phyloP scores from a whole-genome alignment of 495 filamentous ascomycete species.

The Podospora australis region DNA sequence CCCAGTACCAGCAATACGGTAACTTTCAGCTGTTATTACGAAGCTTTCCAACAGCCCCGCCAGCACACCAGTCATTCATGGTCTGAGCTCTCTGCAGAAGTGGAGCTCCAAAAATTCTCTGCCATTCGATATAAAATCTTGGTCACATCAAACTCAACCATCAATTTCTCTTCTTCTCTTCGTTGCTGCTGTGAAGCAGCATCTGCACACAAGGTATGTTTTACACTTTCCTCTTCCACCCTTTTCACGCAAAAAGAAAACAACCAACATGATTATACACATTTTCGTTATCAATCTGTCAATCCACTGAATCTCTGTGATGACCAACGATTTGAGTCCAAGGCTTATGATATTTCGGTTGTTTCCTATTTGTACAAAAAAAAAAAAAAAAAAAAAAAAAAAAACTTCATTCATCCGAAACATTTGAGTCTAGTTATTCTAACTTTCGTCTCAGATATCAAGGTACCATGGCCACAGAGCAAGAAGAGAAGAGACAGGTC shows the following conservation, averaged over 20 bases:
- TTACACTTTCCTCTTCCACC: background rate
- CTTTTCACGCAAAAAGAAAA: background rate
- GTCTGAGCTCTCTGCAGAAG: background rate
- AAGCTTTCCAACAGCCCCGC: background rate
- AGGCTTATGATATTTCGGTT: constrained; percentile 26
- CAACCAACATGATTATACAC: constrained; percentile 31
- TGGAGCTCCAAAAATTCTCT: constrained; percentile 2
- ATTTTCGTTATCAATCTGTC: constrained; percentile 34
- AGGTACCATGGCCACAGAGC: too few relatives aligned
- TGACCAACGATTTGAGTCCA: constrained; percentile 28
- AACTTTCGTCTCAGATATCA: constrained; percentile 21
- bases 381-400: too few relatives aligned
- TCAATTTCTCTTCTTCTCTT: constrained; percentile 10
- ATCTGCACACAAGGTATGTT: constrained; percentile 21
- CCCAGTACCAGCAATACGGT: too few relatives aligned
- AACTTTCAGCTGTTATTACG: background rate
- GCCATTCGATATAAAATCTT: constrained; percentile 11
- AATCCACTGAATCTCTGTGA: constrained; percentile 38
- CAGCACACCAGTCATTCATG: too few relatives aligned
- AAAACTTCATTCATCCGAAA: constrained; percentile 2
- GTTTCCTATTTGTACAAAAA: constrained; percentile 2
- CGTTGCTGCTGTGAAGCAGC: constrained; percentile 17
- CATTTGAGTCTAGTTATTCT: background rate
- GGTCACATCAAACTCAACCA: constrained; percentile 3
- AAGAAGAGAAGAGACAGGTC: too few relatives aligned